Evolutionary conservation across 306 rosid genomes (phyloP).

Genomic region (Styphnolobium japonicum): DNA sequence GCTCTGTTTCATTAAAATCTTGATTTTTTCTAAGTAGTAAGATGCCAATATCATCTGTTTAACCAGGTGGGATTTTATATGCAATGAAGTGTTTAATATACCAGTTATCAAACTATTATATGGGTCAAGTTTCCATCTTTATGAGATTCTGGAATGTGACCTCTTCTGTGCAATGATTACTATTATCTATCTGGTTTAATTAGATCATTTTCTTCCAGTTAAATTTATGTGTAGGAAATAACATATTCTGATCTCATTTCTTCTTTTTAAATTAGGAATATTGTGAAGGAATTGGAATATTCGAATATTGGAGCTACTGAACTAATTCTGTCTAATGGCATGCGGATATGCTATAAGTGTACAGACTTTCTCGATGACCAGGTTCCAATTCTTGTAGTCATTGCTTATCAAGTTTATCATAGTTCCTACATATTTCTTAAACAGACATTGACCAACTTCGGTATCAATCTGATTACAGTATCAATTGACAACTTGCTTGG

Average conservation of each 20-base stretch:
- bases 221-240: slow-evolving; percentile 16
- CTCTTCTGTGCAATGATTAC: background rate
- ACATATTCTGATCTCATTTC: background rate
- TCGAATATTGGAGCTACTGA: slow-evolving; percentile 84
- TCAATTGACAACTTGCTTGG: background rate
- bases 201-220: slow-evolving; percentile 13
- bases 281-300: slow-evolving; percentile 70
- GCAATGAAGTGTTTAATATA: slow-evolving; percentile 12
- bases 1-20: slow-evolving; percentile 2
- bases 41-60: background rate
- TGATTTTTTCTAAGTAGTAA: slow-evolving; percentile 3
- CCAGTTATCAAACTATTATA: background rate
- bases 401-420: slow-evolving; percentile 28
- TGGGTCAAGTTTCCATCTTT: background rate
- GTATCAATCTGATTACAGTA: background rate
- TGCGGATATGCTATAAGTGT: slow-evolving; percentile 84
- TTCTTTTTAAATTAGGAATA: slow-evolving; percentile 45
- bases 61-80: background rate
- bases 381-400: slow-evolving; percentile 42
- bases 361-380: slow-evolving; percentile 96
- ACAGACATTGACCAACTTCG: background rate
- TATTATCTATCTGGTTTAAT: slow-evolving; percentile 12
- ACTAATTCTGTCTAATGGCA: slow-evolving; percentile 82
- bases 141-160: background rate
- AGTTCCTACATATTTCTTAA: slow-evolving; percentile 5